Conservation (phyloP, 352 stramenopile species). For the Phytopythium ostracodes region DNA sequence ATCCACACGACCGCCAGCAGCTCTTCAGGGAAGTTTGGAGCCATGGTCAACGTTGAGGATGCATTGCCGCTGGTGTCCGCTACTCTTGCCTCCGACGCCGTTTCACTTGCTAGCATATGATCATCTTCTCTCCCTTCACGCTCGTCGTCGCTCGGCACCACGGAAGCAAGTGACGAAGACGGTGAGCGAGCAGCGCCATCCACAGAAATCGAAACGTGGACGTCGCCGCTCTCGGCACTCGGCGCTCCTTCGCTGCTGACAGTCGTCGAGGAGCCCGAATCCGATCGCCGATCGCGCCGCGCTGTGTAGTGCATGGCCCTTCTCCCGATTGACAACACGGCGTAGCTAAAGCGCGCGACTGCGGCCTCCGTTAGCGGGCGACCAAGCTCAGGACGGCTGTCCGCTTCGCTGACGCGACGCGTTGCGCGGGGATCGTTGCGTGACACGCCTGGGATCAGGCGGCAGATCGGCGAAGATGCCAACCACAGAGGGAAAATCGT, state of each 20-base stretch:
- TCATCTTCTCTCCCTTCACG: slow-evolving; percentile 13
- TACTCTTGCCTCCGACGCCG: not conserved
- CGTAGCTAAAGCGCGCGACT: slow-evolving; percentile 57
- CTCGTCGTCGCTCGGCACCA: slow-evolving; percentile 8
- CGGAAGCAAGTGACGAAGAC: slow-evolving; percentile 4
- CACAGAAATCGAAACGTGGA: slow-evolving; percentile 25
- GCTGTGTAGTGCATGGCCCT: slow-evolving; percentile 51
- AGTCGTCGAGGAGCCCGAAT: not conserved
- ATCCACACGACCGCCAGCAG: slow-evolving; percentile 81
- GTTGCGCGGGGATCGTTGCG: slow-evolving; percentile 8
- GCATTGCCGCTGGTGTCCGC: not conserved
- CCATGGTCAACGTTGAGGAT: not conserved
- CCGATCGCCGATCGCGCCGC: slow-evolving; percentile 19
- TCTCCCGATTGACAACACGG: slow-evolving; percentile 54
- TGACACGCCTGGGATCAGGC: slow-evolving; percentile 1
- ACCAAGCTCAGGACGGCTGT: slow-evolving; percentile 43
- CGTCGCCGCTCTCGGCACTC: not conserved
- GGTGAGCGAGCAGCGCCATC: slow-evolving; percentile 6
- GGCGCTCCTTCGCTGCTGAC: not conserved
- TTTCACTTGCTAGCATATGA: slow-evolving; percentile 23
- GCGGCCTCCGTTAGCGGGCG: slow-evolving; percentile 60
- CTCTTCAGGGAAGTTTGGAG: slow-evolving; percentile 51
- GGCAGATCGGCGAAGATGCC: slow-evolving; percentile 3
- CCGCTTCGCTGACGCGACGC: slow-evolving; percentile 51
- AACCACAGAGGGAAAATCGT: slow-evolving; percentile 9